These are phyloP conservation scores for Tephrocybe sp. DNA, from an alignment of 768 basidiomycete genomes.

Conservation along the genomic window DNA sequence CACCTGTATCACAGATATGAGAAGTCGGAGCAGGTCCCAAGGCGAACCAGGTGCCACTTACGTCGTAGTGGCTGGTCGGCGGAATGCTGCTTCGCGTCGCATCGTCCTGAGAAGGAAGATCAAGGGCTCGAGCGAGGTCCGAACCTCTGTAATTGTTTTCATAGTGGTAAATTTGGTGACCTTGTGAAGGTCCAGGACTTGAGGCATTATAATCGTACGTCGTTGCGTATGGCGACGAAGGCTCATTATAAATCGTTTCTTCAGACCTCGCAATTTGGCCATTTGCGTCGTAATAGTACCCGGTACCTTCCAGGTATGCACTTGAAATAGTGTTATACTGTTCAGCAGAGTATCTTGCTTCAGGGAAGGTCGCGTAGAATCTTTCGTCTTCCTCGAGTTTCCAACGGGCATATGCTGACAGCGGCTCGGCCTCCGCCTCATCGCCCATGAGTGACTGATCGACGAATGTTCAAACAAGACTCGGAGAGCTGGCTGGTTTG, in stretches of 20 bases:
- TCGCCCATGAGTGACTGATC: conserved; percentile 11
- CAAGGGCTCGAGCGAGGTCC: conserved; percentile 4
- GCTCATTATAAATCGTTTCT: background rate
- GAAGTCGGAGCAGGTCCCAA: background rate
- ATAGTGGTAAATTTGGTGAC: background rate
- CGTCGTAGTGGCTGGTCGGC: conserved; percentile 4
- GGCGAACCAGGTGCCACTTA: conserved; percentile 7
- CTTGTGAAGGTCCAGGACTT: background rate
- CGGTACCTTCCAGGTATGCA: conserved; percentile 15
- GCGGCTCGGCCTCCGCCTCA: conserved; percentile 8
- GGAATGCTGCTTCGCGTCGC: background rate
- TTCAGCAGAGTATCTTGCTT: conserved; percentile 25
- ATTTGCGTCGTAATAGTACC: conserved; percentile 12
- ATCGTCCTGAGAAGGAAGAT: background rate
- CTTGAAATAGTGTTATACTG: conserved; percentile 13
- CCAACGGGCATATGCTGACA: conserved; percentile 31
- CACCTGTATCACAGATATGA: conserved; percentile 7
- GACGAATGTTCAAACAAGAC: conserved; percentile 2
- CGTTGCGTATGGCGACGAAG: conserved; percentile 1
- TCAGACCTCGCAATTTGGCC: conserved; percentile 2
- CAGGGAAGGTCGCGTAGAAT: conserved; percentile 39
- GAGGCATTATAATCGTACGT: background rate
- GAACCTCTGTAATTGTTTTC: background rate
- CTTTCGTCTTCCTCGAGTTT: conserved; percentile 35
- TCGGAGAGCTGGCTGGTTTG: no score